Evolutionary conservation across 805 yeast species (phyloP).

Genomic region (Wickerhamomyces canadensis): DNA sequence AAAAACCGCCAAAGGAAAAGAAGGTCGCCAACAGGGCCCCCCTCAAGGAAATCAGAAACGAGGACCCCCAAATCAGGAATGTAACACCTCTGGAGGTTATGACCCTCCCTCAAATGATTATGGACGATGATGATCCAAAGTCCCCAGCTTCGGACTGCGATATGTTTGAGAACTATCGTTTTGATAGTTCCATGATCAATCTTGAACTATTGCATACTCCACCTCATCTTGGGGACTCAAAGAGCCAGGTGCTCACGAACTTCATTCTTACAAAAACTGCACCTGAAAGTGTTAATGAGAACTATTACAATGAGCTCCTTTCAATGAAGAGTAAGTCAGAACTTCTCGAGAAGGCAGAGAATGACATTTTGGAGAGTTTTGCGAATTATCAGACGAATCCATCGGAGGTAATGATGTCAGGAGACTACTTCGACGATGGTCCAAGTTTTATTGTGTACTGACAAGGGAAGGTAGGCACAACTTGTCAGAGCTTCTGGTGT

Average conservation of each 20-base stretch:
- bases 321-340: not conserved
- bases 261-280: not conserved
- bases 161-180: conserved; percentile 6
- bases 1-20: not conserved
- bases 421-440: conserved; percentile 9
- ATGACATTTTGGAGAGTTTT: not conserved
- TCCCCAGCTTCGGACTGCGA: conserved; percentile 5
- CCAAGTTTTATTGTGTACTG: conserved; percentile 8
- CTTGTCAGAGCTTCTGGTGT: too few relatives aligned
- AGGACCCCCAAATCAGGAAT: not conserved
- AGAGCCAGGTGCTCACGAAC: not conserved
- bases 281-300: not conserved
- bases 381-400: conserved; percentile 7
- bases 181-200: conserved; percentile 9
- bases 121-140: not conserved
- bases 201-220: conserved; percentile 4
- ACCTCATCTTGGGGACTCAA: not conserved
- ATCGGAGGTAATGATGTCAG: conserved; percentile 7
- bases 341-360: not conserved
- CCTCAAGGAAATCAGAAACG: not conserved
- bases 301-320: not conserved
- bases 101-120: not conserved
- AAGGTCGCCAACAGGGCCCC: not conserved
- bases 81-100: not conserved
- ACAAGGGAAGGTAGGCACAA: too few relatives aligned